Conservation (phyloP, 257 asterid species). For the Anisodus acutangulus region DNA sequence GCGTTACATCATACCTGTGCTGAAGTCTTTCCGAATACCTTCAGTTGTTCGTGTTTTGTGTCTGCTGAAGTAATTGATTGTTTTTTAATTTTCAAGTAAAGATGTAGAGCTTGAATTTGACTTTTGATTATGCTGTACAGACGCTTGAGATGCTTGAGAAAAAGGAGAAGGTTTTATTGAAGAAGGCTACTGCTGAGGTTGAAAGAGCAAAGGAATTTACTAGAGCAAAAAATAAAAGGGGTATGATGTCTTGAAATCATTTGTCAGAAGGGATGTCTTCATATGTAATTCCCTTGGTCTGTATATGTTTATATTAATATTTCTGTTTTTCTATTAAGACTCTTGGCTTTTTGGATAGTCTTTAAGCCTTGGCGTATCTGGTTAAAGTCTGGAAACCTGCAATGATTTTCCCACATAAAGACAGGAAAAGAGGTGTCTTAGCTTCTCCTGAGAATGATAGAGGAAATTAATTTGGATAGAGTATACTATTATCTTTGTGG, state of each 20-base stretch:
- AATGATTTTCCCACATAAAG: not conserved
- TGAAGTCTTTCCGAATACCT: not conserved
- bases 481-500: not conserved
- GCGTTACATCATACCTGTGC: not conserved
- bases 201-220: constrained; percentile 80
- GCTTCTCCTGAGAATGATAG: not conserved
- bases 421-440: not conserved
- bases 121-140: constrained; percentile 42
- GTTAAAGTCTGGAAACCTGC: not conserved
- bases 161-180: constrained; percentile 70
- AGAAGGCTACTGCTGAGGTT: constrained; percentile 70
- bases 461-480: constrained; percentile 6
- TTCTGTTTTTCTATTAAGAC: not conserved
- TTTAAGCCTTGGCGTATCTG: not conserved
- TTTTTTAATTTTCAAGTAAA: not conserved
- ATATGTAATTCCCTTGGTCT: not conserved
- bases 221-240: constrained; percentile 76
- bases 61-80: not conserved
- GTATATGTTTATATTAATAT: not conserved
- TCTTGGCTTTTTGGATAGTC: not conserved
- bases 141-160: constrained; percentile 88
- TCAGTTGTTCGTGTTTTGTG: not conserved
- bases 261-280: constrained; percentile 4
- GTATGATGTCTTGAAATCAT: constrained; percentile 40
- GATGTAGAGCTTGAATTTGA: not conserved